A percentile compares a stretch with the other conserved stretches of the same genome.
Evolutionary conservation across 192 early-diverging fungal genomes (phyloP).

Genomic region (Coemansia sp.): DNA sequence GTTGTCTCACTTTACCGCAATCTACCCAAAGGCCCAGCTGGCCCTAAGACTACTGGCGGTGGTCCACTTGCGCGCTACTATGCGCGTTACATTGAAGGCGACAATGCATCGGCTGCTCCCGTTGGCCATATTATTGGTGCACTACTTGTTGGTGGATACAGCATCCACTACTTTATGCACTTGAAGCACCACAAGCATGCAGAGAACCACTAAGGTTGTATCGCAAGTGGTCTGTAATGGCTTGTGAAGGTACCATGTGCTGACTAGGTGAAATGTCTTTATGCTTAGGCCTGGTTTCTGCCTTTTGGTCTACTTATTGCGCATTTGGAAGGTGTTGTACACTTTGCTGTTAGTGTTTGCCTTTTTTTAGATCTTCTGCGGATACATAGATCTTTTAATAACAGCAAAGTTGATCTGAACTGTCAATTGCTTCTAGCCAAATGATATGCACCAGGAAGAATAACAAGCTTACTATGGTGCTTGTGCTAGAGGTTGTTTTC

Average conservation of each 20-base stretch:
- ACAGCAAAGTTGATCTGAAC: too few relatives aligned
- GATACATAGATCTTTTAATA: too few relatives aligned
- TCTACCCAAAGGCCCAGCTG: slow-evolving; percentile 68
- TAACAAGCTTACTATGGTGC: too few relatives aligned
- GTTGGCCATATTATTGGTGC: slow-evolving; percentile 62
- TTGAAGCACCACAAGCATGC: slow-evolving; percentile 82
- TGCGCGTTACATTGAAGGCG: slow-evolving; percentile 69
- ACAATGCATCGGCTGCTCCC: slow-evolving; percentile 66
- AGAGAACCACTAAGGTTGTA: slow-evolving; percentile 66
- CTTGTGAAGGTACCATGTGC: not conserved
- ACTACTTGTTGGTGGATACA: slow-evolving; percentile 64
- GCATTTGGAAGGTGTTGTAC: too few relatives aligned
- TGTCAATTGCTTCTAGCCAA: too few relatives aligned
- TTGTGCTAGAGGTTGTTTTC: too few relatives aligned
- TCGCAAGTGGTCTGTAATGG: not conserved
- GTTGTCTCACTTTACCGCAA: slow-evolving; percentile 74
- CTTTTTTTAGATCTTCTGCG: too few relatives aligned
- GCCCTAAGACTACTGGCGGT: slow-evolving; percentile 52
- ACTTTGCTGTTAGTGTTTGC: too few relatives aligned
- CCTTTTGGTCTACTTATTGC: too few relatives aligned
- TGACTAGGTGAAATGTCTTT: too few relatives aligned
- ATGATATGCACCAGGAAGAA: too few relatives aligned
- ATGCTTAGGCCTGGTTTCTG: too few relatives aligned
- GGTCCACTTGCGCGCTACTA: slow-evolving; percentile 65
- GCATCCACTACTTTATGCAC: slow-evolving; percentile 77